Evolutionary conservation across 306 rosid species (phyloP).

Genomic region (Urtica urens): DNA sequence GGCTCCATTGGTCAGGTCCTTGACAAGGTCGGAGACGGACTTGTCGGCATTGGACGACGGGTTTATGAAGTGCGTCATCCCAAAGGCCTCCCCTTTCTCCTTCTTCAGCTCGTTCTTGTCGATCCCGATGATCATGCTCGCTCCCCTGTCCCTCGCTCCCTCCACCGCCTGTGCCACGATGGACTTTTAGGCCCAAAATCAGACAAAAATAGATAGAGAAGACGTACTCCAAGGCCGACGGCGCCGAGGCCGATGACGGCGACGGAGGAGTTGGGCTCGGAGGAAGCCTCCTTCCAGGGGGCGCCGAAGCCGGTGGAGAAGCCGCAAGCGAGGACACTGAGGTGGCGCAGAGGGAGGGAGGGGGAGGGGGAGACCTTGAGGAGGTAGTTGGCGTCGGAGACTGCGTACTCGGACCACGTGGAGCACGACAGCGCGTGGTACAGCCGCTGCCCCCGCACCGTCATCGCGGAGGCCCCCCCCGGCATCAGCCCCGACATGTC

Average conservation of each 20-base stretch:
- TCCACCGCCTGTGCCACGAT: neutral
- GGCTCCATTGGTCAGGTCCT: slow-evolving; percentile 32
- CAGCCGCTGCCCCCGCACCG: slow-evolving; percentile 8
- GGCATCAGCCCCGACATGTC: slow-evolving; percentile 3
- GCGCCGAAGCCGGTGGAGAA: slow-evolving; percentile 32
- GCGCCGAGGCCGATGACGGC: slow-evolving; percentile 31
- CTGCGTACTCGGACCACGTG: slow-evolving; percentile 31
- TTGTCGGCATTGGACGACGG: slow-evolving; percentile 12
- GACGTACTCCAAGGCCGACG: slow-evolving; percentile 31
- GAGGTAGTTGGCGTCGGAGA: slow-evolving; percentile 13
- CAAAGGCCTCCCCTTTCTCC: slow-evolving; percentile 35
- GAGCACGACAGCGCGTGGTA: slow-evolving; percentile 21
- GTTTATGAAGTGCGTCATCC: slow-evolving; percentile 37
- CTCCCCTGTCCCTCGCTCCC: slow-evolving; percentile 34
- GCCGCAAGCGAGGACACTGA: slow-evolving; percentile 32
- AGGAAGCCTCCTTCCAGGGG: slow-evolving; percentile 24
- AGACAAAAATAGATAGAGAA: too few relatives aligned
- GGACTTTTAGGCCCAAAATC: too few relatives aligned
- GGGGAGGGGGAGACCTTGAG: slow-evolving; percentile 13
- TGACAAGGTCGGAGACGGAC: slow-evolving; percentile 24
- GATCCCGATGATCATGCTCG: slow-evolving; percentile 35
- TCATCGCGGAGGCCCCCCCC: slow-evolving; percentile 21
- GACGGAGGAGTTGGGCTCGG: slow-evolving; percentile 19
- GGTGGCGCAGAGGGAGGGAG: slow-evolving; percentile 8
- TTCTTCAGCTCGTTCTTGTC: slow-evolving; percentile 34